Evolutionary conservation across 2,329 filamentous ascomycete genomes (phyloP).

Genomic region (Colletotrichum spinosum): DNA sequence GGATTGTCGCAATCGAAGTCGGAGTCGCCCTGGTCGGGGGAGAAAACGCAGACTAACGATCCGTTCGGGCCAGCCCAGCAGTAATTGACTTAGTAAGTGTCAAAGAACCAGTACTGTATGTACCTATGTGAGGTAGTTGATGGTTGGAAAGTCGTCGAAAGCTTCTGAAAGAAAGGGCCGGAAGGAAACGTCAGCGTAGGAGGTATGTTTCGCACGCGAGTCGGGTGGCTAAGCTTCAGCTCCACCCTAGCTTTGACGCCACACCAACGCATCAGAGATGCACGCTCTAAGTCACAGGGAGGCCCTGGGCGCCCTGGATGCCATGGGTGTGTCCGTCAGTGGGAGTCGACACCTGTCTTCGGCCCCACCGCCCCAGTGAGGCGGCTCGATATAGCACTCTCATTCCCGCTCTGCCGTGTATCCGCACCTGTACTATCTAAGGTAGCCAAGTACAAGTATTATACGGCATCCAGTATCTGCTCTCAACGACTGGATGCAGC

Average conservation of each 20-base stretch:
- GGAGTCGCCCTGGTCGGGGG: conserved; percentile 19
- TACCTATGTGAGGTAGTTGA: not conserved
- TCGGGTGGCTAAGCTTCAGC: conserved; percentile 39
- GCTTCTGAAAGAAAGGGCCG: conserved; percentile 18
- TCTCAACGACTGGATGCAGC: no score
- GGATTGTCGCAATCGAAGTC: not conserved
- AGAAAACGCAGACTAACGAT: conserved; percentile 1
- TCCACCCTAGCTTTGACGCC: conserved; percentile 38
- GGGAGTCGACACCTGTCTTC: conserved; percentile 23
- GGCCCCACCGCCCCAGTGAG: conserved; percentile 15
- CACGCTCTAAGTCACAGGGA: conserved; percentile 26
- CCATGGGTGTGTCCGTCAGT: no score
- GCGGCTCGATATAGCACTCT: conserved; percentile 26
- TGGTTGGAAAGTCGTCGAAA: conserved; percentile 31
- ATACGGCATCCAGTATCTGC: no score
- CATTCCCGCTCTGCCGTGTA: not conserved
- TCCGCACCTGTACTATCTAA: no score
- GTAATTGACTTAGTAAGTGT: conserved; percentile 25
- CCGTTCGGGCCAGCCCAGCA: conserved; percentile 33
- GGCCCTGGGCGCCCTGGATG: not conserved
- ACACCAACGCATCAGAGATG: conserved; percentile 35
- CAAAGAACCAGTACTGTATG: not conserved
- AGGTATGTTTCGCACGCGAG: conserved; percentile 38
- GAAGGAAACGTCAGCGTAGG: conserved; percentile 38
- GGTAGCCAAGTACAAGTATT: no score